Base-by-base conservation (phyloP, 2,329 filamentous ascomycete species). In the Clarireedia sp. region DNA sequence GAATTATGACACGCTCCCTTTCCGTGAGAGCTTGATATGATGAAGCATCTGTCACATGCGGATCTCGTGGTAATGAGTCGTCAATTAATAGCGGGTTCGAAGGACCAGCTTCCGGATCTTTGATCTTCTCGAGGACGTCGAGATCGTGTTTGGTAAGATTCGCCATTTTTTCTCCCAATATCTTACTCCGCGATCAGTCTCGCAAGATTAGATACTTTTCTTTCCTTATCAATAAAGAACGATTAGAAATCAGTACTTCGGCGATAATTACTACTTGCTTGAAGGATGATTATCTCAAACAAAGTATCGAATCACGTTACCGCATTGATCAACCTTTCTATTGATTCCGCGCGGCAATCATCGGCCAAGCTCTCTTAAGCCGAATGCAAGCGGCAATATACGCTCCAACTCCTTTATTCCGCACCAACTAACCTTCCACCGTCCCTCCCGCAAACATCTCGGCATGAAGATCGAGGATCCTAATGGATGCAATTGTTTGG, bases 111-210 rank as follows among this genome's bases (percentile, higher is more conserved):
- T 87, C 83, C 1, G 83, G 83, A 58, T 87, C 82, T 63, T 79
- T 81, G 68, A 87, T 85, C 67, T 85, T 85, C 59, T 80, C 77
- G 56, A 87, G 77, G 62, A 86, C 76, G 55, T 81, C 76, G 67
- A 81, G 71, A 66, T 87, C 83, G 60, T 78, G 78, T 46, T 69
- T 72, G 66, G 78, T 84, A 56, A 86, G 73, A 14, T 73, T 66
- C 44, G 77, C 69, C 80, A 54, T 54, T 33, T 33, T 33, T 33
- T 12, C 10, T 14, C 12, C 2, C 3, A 12, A 33, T 33, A 33
- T 33, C 10, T 33, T 33, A 33, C 29, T 33, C 29, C 29, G 29
- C 29, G 9, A 12, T 3, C 29, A 33, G 29, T 33, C 29, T 14
- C 29, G 5, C 29, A 0, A 12, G 29, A 10, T 52, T 9, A n/a